Conservation (phyloP, 2,329 filamentous ascomycete genomes). For the Aphanocladium album region DNA sequence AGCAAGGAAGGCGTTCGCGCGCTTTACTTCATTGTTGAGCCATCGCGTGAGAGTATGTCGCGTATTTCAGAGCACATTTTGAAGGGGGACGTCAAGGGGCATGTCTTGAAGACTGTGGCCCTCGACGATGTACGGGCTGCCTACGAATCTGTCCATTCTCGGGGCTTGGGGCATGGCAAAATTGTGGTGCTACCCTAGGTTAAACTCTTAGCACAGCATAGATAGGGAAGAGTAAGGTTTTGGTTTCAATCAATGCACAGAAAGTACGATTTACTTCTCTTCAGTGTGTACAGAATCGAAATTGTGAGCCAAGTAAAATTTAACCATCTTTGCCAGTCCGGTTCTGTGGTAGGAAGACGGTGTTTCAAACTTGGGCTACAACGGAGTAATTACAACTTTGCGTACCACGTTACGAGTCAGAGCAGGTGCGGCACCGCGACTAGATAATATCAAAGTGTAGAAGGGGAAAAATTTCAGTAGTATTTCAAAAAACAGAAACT, state of each 20-base stretch:
- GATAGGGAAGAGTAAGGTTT: background rate
- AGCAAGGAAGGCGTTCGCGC: conserved; percentile 7
- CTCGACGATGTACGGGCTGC: background rate
- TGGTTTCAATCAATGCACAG: background rate
- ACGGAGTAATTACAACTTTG: too few species aligned
- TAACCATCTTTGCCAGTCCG: too few species aligned
- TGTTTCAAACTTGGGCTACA: too few species aligned
- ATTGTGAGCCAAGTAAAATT: too few species aligned
- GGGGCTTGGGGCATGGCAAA: background rate
- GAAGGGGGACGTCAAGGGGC: background rate
- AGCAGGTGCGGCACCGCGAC: too few species aligned
- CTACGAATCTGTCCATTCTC: background rate
- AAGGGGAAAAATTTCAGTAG: too few species aligned
- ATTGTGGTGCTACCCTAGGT: background rate
- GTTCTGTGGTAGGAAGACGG: too few species aligned
- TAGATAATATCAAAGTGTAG: too few species aligned
- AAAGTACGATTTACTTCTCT: too few species aligned
- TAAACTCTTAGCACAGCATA: background rate
- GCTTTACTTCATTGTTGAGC: conserved; percentile 11
- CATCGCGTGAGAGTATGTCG: background rate
- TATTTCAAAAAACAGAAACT: too few species aligned
- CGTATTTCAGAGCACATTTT: background rate
- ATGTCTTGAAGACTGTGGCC: background rate
- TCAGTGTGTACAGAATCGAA: too few species aligned
- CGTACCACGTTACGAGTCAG: too few species aligned